Conservation (phyloP, 2,329 filamentous ascomycete genomes). For the Diatrype stigma region DNA sequence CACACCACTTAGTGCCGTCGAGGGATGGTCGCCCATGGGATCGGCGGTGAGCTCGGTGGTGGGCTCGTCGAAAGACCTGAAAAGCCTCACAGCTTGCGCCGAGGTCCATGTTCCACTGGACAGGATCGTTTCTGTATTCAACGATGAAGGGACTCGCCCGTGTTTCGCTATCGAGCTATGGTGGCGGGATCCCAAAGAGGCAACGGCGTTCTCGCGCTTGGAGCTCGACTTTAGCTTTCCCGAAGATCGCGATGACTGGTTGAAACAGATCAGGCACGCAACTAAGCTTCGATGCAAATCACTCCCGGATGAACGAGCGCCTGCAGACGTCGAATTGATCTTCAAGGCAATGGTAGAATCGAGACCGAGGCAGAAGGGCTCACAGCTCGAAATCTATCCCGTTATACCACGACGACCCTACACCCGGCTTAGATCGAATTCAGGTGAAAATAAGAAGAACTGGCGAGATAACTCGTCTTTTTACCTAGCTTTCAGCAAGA, state of each 20-base stretch:
- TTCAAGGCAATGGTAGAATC: slow-evolving; percentile 43
- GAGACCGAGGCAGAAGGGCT: slow-evolving; percentile 35
- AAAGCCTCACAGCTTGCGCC: slow-evolving; percentile 15
- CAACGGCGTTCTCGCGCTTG: slow-evolving; percentile 42
- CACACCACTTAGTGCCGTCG: slow-evolving; percentile 25
- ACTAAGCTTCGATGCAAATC: slow-evolving; percentile 25
- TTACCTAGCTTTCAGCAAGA: slow-evolving; percentile 51
- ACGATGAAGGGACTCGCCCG: slow-evolving; percentile 45
- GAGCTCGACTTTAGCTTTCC: slow-evolving; percentile 47
- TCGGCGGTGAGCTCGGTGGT: slow-evolving; percentile 31
- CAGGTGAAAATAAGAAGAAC: slow-evolving; percentile 40
- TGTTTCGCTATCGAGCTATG: slow-evolving; percentile 52
- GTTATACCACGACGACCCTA: slow-evolving; percentile 46
- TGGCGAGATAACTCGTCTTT: slow-evolving; percentile 47
- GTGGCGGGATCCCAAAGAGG: slow-evolving; percentile 46
- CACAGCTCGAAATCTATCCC: slow-evolving; percentile 44
- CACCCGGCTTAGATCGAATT: slow-evolving; percentile 34
- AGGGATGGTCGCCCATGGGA: slow-evolving; percentile 28
- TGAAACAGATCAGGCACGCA: slow-evolving; percentile 42
- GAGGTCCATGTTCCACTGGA: slow-evolving; percentile 44
- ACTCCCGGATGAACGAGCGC: slow-evolving; percentile 34
- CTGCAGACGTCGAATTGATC: slow-evolving; percentile 42
- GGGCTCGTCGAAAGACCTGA: slow-evolving; percentile 20
- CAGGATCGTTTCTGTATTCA: slow-evolving; percentile 48
- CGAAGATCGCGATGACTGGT: slow-evolving; percentile 46